phyloP scores from a whole-genome alignment of 495 filamentous ascomycete genomes.

The Thermothielavioides terrestris region DNA sequence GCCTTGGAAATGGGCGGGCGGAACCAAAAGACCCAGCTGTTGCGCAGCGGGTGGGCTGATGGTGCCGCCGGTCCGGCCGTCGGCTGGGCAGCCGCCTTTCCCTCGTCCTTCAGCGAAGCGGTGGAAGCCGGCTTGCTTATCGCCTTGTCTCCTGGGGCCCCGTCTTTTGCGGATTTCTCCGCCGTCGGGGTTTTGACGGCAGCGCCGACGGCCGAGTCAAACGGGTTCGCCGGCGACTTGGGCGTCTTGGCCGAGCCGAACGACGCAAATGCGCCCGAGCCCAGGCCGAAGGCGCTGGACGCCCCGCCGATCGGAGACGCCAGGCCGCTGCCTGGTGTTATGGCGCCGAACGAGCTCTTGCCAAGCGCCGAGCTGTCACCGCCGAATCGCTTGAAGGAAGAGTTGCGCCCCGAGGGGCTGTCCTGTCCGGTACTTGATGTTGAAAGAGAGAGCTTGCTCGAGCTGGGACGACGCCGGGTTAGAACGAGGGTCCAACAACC shows the following conservation, averaged over 20 bases:
- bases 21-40: conserved; percentile 96
- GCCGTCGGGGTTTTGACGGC: conserved; percentile 54
- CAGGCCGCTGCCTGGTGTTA: conserved; percentile 62
- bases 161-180: conserved; percentile 48
- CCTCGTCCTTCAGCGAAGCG: conserved; percentile 34
- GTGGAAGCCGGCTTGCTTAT: conserved; percentile 32
- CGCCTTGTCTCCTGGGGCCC: conserved; percentile 37
- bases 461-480: conserved; percentile 38
- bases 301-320: conserved; percentile 80
- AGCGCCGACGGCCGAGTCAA: conserved; percentile 60
- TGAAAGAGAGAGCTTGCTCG: conserved; percentile 84
- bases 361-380: conserved; percentile 70
- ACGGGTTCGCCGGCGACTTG: conserved; percentile 74
- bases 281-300: conserved; percentile 87
- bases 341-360: conserved; percentile 81
- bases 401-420: conserved; percentile 58
- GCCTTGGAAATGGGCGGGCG: conserved; percentile 84
- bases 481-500: conserved; percentile 6
- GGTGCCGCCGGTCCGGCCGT: conserved; percentile 16
- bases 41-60: conserved; percentile 59
- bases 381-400: conserved; percentile 61
- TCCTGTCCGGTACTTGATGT: conserved; percentile 54
- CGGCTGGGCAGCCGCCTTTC: conserved; percentile 21
- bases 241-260: conserved; percentile 85
- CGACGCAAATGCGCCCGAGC: conserved; percentile 90